Evolutionary conservation across 1,284 basidiomycete genomes (phyloP), one percentile per base, ranked within the genome.

Genomic region (Xanthoconium separans): DNA sequence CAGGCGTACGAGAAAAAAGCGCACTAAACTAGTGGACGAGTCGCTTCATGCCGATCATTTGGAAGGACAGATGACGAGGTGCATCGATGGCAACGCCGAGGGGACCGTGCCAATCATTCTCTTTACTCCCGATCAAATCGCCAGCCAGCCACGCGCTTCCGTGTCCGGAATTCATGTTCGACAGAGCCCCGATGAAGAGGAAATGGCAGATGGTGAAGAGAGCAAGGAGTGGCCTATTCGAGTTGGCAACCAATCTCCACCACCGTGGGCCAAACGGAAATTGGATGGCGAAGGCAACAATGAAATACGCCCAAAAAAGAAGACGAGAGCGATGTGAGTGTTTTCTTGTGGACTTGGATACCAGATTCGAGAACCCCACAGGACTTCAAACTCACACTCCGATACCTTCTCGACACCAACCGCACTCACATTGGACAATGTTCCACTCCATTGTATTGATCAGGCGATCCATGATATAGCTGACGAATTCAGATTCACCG

Each of bases 251-350:
- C 81, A 75, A 16, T 76, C 83, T 24, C 80, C 83, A 15, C 88
- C 89, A 1, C 39, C 69, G n/a, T 91, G 89, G 89, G 80, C 75
- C 6, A 87, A 86, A 63, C 72, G 82, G 40, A 81, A 77, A 60
- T 62, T 68, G 6, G 69, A 70, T 43, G 77, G 73, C 42, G 77
- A 79, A 50, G 51, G 61, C 15, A 48, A 44, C 22, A 41, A 36
- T 33, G 54, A 51, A 4, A 42, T 31, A 6, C 52, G 30, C 11
- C 13, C 39, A 31, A 22, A 49, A 30, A 69, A 71, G 66, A 64
- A 69, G 69, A 42, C 60, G 56, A 59, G 64, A 52, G 51, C 53
- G 48, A 65, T 54, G 75, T 76, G 48, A 36, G 69, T 58, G 24
- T 40, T 40, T 44, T 18, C 34, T 50, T 40, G 18, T 30, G 13